Evolutionary conservation across 1,139 yeast species (phyloP), one percentile per base, ranked within the genome.

Genomic region (Pichia sp.): DNA sequence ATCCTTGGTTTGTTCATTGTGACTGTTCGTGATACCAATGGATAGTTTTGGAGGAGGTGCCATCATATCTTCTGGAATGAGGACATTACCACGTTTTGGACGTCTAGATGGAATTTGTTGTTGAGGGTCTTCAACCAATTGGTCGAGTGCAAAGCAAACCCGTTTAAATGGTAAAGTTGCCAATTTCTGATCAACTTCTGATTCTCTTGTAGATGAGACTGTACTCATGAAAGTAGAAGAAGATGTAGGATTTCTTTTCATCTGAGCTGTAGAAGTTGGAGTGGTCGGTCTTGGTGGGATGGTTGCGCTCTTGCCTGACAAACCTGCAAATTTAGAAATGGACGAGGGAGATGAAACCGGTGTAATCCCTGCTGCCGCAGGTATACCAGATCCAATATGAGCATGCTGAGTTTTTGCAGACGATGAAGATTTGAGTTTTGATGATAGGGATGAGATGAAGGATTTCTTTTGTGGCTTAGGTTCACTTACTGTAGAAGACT

Each of bases 101-200:
- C 78, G 70, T 44, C 95, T 64, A 1, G 94, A 81, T 1, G 97
- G 97, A 43, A 88, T 83, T 55, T 87, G 96, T 57, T 88, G 97
- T 38, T 94, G 96, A 1, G 97, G 97, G 55, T 88, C 96, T 44
- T 66, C 68, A 1, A 67, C 62, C 34, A 86, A 67, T 41, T 77
- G 71, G 44, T 82, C 80, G 12, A 82, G 64, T 2, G 93, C 83
- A 58, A 88, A 88, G 3, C 75, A 68, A 4, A 88, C 96, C 39
- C 93, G 59, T 47, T 70, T 70, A 44, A 82, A 62, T n/a, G 63
- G 61, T 5, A 66, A 49, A 9, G 50, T 49, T 3, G 54, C 44
- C 17, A 53, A 30, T 27, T 42, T 27, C 4, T 33, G 28, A 17
- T 29, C 28, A 21, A 22, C 5, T 16, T 19, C 11, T 13, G 38